A percentile compares a stretch with the other conserved stretches of the same genome.
Evolutionary conservation across 2,329 filamentous ascomycete genomes (phyloP).

Genomic region (Elsinoe perseae): DNA sequence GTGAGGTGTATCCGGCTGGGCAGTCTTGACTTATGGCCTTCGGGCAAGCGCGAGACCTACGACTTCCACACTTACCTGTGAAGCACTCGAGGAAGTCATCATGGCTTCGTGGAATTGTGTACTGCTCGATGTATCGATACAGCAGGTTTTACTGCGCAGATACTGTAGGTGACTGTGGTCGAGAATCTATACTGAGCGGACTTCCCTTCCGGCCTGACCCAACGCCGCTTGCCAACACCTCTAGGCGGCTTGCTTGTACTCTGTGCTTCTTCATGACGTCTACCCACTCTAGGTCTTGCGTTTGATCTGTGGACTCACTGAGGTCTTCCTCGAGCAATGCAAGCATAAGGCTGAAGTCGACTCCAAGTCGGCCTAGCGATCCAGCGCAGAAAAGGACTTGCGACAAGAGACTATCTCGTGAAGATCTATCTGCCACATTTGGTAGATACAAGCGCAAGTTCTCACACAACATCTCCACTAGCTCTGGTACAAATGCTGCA

Average conservation of each 20-base stretch:
- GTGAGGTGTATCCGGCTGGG: not conserved
- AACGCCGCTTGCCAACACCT: conserved; percentile 44
- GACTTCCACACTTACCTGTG: not conserved
- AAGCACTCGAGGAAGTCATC: not conserved
- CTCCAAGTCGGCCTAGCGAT: conserved; percentile 79
- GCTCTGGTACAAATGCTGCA: conserved; percentile 73
- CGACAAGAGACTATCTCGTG: conserved; percentile 79
- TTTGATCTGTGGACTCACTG: conserved; percentile 59
- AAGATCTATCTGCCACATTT: conserved; percentile 68
- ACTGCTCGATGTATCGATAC: conserved; percentile 11
- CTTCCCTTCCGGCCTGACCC: conserved; percentile 27
- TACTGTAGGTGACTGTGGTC: conserved; percentile 18
- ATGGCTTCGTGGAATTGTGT: not conserved
- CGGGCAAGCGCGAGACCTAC: not conserved
- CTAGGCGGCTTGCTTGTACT: conserved; percentile 69
- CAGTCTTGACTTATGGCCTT: not conserved
- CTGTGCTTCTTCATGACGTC: conserved; percentile 83
- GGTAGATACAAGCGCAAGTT: conserved; percentile 71
- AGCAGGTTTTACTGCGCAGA: conserved; percentile 16
- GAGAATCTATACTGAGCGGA: conserved; percentile 8
- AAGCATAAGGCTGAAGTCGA: conserved; percentile 85
- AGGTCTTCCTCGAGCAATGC: conserved; percentile 51
- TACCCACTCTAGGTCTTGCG: conserved; percentile 67
- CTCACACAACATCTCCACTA: conserved; percentile 72
- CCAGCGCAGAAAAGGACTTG: conserved; percentile 91